These are phyloP conservation scores for Protea cynaroides DNA, from an alignment of 164 flowering plant species.

Conservation along the genomic window DNA sequence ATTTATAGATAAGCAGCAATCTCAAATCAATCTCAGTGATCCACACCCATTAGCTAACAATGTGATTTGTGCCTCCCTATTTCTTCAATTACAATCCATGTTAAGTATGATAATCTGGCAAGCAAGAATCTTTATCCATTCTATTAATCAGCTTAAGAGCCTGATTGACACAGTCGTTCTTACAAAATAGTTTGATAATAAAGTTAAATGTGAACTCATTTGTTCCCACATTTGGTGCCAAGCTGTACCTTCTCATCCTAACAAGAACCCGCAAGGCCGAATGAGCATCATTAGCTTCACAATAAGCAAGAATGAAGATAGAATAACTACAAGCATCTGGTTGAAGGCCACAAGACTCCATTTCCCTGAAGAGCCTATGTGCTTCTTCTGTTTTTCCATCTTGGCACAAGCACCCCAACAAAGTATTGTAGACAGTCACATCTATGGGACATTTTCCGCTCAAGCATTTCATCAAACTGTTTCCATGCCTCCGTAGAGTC, in stretches of 20 bases:
- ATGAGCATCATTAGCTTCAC: constrained; percentile 60
- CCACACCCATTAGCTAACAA: too few species aligned
- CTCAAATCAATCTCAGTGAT: too few species aligned
- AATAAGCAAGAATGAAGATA: constrained; percentile 58
- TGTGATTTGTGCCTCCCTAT: too few species aligned
- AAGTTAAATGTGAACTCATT: constrained; percentile 66
- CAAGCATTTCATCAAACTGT: too few species aligned
- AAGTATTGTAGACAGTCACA: too few species aligned
- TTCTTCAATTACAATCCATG: too few species aligned
- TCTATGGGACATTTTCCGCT: too few species aligned
- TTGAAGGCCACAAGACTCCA: constrained; percentile 43
- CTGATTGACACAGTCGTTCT: constrained; percentile 44
- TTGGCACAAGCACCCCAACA: too few species aligned
- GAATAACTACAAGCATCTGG: constrained; percentile 73
- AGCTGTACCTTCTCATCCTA: constrained; percentile 57
- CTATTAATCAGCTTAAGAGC: constrained; percentile 51
- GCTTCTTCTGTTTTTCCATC: too few species aligned
- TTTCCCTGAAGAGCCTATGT: constrained; percentile 45
- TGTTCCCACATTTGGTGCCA: constrained; percentile 62
- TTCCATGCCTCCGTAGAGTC: too few species aligned
- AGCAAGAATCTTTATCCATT: constrained; percentile 55
- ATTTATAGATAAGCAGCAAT: too few species aligned
- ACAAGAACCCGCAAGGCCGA: constrained; percentile 65
- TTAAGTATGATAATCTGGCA: constrained; percentile 71
- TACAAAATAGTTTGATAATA: constrained; percentile 58